Base-by-base conservation (phyloP, 208 protist genomes). In the Naegleria lovaniensis region DNA sequence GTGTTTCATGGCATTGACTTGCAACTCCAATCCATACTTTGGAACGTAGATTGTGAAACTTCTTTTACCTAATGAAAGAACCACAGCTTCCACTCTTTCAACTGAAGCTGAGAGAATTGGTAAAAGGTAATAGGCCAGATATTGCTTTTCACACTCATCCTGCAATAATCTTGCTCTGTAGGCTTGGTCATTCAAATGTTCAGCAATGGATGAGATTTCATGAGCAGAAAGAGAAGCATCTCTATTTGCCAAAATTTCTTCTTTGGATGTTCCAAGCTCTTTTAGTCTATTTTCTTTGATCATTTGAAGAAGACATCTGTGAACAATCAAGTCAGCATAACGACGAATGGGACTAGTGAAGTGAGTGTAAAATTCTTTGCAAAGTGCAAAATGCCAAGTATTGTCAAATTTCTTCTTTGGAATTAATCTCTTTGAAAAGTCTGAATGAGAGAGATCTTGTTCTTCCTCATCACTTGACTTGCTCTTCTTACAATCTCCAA, bases 291-390 rank as follows among this genome's bases (percentile, higher is more conserved):
- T 11, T 9, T 87, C 83, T 51, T 38, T 92, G 7, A 76, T 76
- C 48, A 39, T 75, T 91, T 55, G 43, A 95, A 79, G n/a, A 11
- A 94, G 83, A 22, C 67, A 83, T 75, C 94, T 67, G 85, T 95
- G 94, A 4, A 95, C 94, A 75, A 95, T 79, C 1, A 95, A 36
- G 86, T 95, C 94, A 52, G 94, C 87, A 85, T 95, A 95, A 58
- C 94, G 83, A 25, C 94, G 92, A 59, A 95, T 95, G 9, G 94
- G 94, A 11, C 91, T 93, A 15, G 94, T 95, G 48, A 95, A 95
- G 91, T 95, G 94, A 55, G 93, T 95, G 88, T 95, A 95, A 40
- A 90, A 48, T 52, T 91, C 43, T 48, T 94, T 86, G 4, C 58
- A 90, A 43, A 95, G 43, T 5, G 89, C 93, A 67, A 92, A 93